Evolutionary conservation across 768 basidiomycete species (phyloP), one percentile per base, ranked within the genome.

Genomic region (Multifurca ochricompacta): DNA sequence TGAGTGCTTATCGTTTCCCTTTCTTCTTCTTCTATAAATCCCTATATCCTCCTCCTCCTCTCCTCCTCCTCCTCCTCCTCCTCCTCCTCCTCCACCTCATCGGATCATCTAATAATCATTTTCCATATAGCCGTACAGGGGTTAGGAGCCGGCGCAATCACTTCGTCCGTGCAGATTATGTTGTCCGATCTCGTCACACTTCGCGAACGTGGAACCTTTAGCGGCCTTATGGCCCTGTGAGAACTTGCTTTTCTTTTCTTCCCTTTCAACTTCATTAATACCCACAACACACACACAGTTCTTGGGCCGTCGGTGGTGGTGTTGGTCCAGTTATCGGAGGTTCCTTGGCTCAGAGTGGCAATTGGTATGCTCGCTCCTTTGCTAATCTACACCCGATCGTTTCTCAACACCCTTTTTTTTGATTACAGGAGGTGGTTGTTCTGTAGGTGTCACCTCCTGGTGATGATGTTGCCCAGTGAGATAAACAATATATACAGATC

Each of bases 101-200:
- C 14, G 14, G n/a, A n/a, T n/a, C n/a, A n/a, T 23, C 34, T 9
- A 9, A 21, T n/a, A 35, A 34, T 11, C 28, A 13, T 13, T 25
- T 5, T 11, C 11, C 18, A 10, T 4, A 27, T 34, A 64, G 61
- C 60, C 6, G 51, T 68, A 16, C 67, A 67, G 50, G 67, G 67
- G 10, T 36, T 65, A 10, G 67, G 67, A 13, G 67, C 63, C 6
- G 67, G 66, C 4, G 67, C 62, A 1, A 66, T 68, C 30, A 51
- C 63, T 18, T 54, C 67, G 18, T 52, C 70, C 3, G 50, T 64
- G 11, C 58, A 61, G 8, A 70, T 69, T n/a, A 62, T 71, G 23
- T 34, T 71, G 16, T 62, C 66, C 0, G 71, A 72, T 19, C 55
- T 71, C 2, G 69, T 71, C 18, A 59, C 70, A 9, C 65, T 71